Evolutionary conservation across 2,329 filamentous ascomycete species (phyloP), one percentile per base, ranked within the genome.

Genomic region (Triangularia verruculosa): DNA sequence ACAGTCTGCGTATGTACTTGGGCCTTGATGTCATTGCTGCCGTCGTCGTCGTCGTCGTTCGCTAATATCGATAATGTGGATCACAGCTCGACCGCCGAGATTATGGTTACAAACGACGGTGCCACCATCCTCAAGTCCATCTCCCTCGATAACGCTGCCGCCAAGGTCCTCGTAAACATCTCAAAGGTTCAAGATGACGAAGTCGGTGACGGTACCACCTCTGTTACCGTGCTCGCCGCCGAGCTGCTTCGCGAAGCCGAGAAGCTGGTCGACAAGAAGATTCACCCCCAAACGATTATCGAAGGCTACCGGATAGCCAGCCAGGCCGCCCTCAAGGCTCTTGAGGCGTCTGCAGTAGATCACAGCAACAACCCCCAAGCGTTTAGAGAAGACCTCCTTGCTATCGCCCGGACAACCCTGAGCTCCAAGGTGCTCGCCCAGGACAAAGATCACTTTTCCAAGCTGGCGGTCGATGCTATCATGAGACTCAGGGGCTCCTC

Each of bases 151-250:
- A 99, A 99, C 76, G 95, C 95, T 52, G 95, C 95, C 22, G 95
- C 95, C 61, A 99, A 99, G 81, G 95, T 99, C 4, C 85, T 99
- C 52, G 95, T 99, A 75, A 99, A 99, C 78, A 98, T 99, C 72
- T 98, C 94, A 68, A 99, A 99, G 81, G 95, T 99, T 5, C 95
- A 99, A 77, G 95, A 99, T 74, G 95, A 99, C 76, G 95, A 99
- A 78, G 94, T 99, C 24, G 95, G 95, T 74, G 95, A 99, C 76
- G 95, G 95, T 64, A 99, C 95, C 54, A 99, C 95, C 22, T 98
- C 93, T n/a, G 95, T 99, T 62, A 90, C 95, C 52, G 95, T 99
- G 15, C 83, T 99, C 67, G 93, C 95, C 43, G 95, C 95, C 64
- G 95, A 99, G 82, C 86, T 99, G 65, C 84, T 99, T 68, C 89